phyloP scores from a whole-genome alignment of 495 filamentous ascomycete genomes.

The Copromyces sp. region DNA sequence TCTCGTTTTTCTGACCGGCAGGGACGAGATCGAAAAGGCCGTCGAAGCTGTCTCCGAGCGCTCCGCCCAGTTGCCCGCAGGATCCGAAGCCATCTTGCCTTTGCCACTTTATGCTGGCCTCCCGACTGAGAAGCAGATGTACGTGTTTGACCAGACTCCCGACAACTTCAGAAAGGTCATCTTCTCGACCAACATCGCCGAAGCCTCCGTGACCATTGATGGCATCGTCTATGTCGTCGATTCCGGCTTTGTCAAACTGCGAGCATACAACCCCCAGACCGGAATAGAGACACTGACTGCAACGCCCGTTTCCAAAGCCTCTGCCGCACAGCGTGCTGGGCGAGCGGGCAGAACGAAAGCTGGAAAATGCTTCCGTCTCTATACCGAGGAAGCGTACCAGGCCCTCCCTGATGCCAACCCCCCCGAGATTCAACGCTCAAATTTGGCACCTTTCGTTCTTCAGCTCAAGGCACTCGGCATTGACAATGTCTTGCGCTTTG shows the following conservation, averaged over 20 bases:
- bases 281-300: conserved; percentile 90
- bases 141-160: conserved; percentile 80
- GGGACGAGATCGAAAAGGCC: conserved; percentile 84
- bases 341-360: conserved; percentile 85
- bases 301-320: conserved; percentile 81
- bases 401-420: conserved; percentile 62
- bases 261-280: conserved; percentile 76
- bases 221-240: conserved; percentile 91
- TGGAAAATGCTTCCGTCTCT: conserved; percentile 91
- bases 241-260: conserved; percentile 82
- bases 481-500: conserved; percentile 87
- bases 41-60: conserved; percentile 73
- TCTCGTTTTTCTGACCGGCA: conserved; percentile 82
- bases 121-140: conserved; percentile 81
- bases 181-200: conserved; percentile 91
- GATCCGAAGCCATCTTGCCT: conserved; percentile 58
- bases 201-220: conserved; percentile 90
- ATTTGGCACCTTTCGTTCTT: conserved; percentile 81
- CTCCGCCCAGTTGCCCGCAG: conserved; percentile 60
- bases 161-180: conserved; percentile 85
- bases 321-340: conserved; percentile 84
- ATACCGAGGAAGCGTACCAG: conserved; percentile 68
- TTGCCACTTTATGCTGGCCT: conserved; percentile 85
- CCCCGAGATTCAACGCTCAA: conserved; percentile 89
- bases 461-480: conserved; percentile 95